Evolutionary conservation across 441 rosid species (phyloP).

Genomic region (Adansonia grandidieri): DNA sequence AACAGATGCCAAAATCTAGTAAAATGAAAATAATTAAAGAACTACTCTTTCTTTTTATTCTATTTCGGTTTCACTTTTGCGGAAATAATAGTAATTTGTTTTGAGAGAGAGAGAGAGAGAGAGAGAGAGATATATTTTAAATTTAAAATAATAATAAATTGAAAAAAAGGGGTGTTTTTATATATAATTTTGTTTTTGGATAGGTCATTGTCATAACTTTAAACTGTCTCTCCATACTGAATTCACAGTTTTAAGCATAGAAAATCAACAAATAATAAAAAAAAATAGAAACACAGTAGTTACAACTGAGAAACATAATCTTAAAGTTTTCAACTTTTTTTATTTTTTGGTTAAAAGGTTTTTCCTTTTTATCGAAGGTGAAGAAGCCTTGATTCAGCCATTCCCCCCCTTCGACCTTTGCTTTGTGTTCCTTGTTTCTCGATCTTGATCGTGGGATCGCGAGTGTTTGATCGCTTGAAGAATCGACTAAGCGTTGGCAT

Average conservation of each 20-base stretch:
- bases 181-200: neutral
- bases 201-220: neutral
- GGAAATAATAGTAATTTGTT: too few species aligned
- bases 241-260: constrained; percentile 58
- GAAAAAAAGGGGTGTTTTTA: too few species aligned
- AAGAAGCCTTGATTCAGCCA: neutral
- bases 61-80: too few species aligned
- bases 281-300: neutral
- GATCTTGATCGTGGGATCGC: constrained; percentile 34
- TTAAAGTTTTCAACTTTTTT: neutral
- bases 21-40: too few species aligned
- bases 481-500: constrained; percentile 22
- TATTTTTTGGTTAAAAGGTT: neutral
- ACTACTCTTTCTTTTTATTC: too few species aligned
- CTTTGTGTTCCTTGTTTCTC: constrained; percentile 23
- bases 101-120: too few species aligned
- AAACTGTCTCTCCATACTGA: constrained; percentile 62
- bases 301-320: constrained; percentile 13
- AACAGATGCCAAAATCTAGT: too few species aligned
- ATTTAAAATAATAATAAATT: too few species aligned
- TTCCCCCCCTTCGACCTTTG: neutral
- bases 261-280: constrained; percentile 13
- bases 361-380: constrained; percentile 18
- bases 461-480: constrained; percentile 14
- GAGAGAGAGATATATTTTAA: too few species aligned